phyloP scores from a whole-genome alignment of 2,329 filamentous ascomycete species.

The Trichoderma afroharzianum region DNA sequence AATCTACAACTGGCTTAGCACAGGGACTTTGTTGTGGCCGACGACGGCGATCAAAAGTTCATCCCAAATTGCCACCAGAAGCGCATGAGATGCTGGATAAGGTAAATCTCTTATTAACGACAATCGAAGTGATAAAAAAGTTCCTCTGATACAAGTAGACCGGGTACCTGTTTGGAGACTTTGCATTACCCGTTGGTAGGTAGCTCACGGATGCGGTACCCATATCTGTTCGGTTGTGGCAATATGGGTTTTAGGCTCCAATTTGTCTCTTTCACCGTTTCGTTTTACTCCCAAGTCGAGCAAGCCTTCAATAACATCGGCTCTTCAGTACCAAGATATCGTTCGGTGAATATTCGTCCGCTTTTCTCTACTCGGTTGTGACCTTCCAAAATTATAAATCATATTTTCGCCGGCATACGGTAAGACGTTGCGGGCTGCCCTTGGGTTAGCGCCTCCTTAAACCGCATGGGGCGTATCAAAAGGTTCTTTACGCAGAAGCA shows the following conservation, averaged over 20 bases:
- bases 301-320: not conserved
- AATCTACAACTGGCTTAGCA: not conserved
- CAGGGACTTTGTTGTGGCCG: not conserved
- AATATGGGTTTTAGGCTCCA: not conserved
- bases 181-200: not conserved
- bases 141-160: not conserved
- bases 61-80: not conserved
- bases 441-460: no score
- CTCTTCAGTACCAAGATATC: not conserved
- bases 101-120: not conserved
- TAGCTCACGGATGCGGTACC: not conserved
- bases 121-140: not conserved
- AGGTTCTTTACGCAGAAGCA: no score
- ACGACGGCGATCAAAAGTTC: not conserved
- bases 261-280: not conserved
- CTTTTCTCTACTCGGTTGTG: not conserved
- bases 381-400: not conserved
- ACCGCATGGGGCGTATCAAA: no score
- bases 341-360: not conserved
- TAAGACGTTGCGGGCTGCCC: not conserved
- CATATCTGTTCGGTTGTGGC: not conserved
- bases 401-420: not conserved
- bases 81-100: not conserved
- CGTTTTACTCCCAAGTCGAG: not conserved
- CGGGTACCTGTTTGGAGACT: not conserved